Conservation (phyloP, 2,329 filamentous ascomycete species). For the Dendrostoma leiphaemia region DNA sequence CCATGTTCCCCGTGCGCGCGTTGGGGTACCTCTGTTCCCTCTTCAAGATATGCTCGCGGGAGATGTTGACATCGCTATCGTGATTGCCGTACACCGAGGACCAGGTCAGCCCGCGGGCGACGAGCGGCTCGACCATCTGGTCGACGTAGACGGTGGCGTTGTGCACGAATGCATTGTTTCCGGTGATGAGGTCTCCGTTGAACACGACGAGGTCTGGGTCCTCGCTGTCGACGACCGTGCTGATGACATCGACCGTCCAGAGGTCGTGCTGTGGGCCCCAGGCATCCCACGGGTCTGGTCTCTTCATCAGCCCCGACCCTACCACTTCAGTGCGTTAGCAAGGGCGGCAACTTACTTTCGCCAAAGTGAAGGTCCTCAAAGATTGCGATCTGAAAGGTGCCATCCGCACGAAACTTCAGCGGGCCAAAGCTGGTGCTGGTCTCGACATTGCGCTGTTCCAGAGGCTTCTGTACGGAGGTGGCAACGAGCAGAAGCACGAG, state of each 20-base stretch:
- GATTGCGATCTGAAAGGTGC: slow-evolving; percentile 53
- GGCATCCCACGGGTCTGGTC: slow-evolving; percentile 38
- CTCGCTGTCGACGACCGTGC: slow-evolving; percentile 32
- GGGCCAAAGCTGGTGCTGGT: background rate
- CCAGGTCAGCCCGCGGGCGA: slow-evolving; percentile 46
- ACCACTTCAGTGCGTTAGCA: background rate
- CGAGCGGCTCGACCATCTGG: slow-evolving; percentile 45
- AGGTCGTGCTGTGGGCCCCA: slow-evolving; percentile 38
- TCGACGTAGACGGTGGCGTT: slow-evolving; percentile 52
- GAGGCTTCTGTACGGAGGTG: background rate
- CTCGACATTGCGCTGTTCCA: too few species aligned
- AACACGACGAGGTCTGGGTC: slow-evolving; percentile 51
- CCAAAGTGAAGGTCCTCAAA: slow-evolving; percentile 73
- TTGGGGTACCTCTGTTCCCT: slow-evolving; percentile 25
- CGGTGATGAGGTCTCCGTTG: slow-evolving; percentile 63
- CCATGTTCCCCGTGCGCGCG: slow-evolving; percentile 25
- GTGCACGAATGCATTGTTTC: slow-evolving; percentile 48
- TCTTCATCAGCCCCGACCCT: background rate
- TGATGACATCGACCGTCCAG: slow-evolving; percentile 33
- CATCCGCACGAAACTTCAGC: slow-evolving; percentile 37
- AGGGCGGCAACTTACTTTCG: slow-evolving; percentile 47
- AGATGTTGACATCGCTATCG: slow-evolving; percentile 50
- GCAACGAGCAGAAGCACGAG: background rate
- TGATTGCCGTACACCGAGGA: slow-evolving; percentile 62
- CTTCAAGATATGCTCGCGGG: slow-evolving; percentile 29